These are phyloP conservation scores for Gossypium arboreum DNA, from an alignment of 345 rosid genomes.

Conservation along the genomic window DNA sequence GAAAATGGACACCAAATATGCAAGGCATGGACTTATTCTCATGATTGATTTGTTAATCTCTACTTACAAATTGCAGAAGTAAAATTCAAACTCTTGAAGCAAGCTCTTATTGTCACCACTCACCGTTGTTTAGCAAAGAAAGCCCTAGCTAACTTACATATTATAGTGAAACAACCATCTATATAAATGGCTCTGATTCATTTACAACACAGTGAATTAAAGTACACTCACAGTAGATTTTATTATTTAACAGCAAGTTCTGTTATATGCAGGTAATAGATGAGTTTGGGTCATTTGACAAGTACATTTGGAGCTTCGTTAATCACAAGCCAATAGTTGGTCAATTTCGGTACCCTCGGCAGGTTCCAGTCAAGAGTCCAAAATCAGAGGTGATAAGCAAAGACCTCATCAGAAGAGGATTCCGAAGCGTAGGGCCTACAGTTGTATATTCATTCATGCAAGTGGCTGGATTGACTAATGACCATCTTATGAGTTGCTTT, in stretches of 20 bases:
- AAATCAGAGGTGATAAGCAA: slow-evolving; percentile 82
- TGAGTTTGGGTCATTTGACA: slow-evolving; percentile 75
- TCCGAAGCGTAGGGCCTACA: slow-evolving; percentile 77
- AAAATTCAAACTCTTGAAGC: not conserved
- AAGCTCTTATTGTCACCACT: not conserved
- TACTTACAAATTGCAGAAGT: not conserved
- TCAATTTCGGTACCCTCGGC: slow-evolving; percentile 67
- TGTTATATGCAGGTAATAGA: slow-evolving; percentile 43
- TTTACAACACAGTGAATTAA: not conserved
- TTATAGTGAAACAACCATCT: not conserved
- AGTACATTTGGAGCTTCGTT: slow-evolving; percentile 80
- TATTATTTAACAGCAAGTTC: not conserved
- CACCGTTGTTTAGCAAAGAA: not conserved
- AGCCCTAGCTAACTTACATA: not conserved
- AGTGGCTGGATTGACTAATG: slow-evolving; percentile 72
- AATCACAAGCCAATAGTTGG: slow-evolving; percentile 59
- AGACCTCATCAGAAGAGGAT: slow-evolving; percentile 76
- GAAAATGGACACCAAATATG: slow-evolving; percentile 76
- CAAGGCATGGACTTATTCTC: slow-evolving; percentile 41
- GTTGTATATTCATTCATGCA: slow-evolving; percentile 84
- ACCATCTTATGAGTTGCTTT: slow-evolving; percentile 71
- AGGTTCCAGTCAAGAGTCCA: slow-evolving; percentile 70
- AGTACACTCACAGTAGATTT: not conserved
- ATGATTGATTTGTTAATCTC: not conserved
- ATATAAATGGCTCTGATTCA: not conserved